Percentiles rank a stretch among this genome's conserved stretches.
These are phyloP conservation scores for Sporothrix pseudoabietina DNA, from an alignment of 2,329 filamentous ascomycete genomes.

Conservation along the genomic window DNA sequence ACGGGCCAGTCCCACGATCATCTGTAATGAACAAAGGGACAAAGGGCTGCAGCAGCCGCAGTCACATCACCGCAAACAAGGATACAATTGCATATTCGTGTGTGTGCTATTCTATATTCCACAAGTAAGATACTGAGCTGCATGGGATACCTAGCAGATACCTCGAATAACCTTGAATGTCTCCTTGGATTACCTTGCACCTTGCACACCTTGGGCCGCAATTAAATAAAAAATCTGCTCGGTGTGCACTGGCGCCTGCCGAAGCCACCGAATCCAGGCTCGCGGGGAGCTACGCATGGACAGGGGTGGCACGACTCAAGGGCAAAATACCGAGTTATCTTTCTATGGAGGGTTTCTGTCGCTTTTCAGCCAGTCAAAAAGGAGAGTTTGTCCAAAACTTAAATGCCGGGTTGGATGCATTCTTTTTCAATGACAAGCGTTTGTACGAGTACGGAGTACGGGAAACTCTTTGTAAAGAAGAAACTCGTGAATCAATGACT, in stretches of 20 bases:
- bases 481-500: not conserved
- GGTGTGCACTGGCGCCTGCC: slow-evolving; percentile 11
- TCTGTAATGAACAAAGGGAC: not conserved
- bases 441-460: not conserved
- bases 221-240: not conserved
- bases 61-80: not conserved
- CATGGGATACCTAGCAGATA: not conserved
- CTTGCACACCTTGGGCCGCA: not conserved
- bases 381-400: not conserved
- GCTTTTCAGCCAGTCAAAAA: not conserved
- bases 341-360: not conserved
- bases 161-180: not conserved
- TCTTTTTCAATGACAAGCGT: not conserved
- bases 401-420: not conserved
- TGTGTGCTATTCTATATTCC: not conserved
- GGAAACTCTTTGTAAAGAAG: not conserved
- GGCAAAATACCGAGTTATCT: slow-evolving; percentile 8
- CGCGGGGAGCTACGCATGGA: slow-evolving; percentile 3
- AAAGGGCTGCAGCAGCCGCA: not conserved
- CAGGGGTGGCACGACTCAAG: not conserved
- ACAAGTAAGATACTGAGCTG: not conserved
- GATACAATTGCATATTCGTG: not conserved
- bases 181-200: not conserved
- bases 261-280: slow-evolving; percentile 12
- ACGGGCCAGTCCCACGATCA: slow-evolving; percentile 8